Base-by-base conservation (phyloP, 2,329 filamentous ascomycete species). In the Fonsecaea multimorphosa region DNA sequence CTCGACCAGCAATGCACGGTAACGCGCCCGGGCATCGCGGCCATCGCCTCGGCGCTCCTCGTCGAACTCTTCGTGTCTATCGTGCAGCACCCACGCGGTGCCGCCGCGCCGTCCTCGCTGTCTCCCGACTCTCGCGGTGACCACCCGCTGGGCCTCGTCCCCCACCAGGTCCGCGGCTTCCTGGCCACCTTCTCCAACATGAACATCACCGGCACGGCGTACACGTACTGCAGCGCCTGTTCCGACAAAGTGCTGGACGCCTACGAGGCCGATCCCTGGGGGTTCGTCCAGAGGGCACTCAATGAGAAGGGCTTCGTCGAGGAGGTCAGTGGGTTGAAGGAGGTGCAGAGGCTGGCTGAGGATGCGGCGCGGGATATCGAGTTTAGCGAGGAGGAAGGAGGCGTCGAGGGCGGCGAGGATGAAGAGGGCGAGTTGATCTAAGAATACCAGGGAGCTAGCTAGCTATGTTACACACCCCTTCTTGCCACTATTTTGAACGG, bases 1-100 rank as follows among this genome's bases (percentile, higher is more conserved):
- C 87, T 99, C 11, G 95, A 99, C 76, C 95, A 99, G 77, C 95
- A 98, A 79, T 99, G 95, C 78, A 99, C 95, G 0, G 95, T 99
- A 22, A 99, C 95, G 2, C 88, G 95, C 9, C 95, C 95, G 0
- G 95, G 95, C 16, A 88, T 97, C 38, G 94, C 95, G 14, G 90
- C 93, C 9, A 95, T 97, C 63, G 95, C 95, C 7, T 97, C 95
- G 1, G 92, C 92, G 1, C 84, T 96, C 36, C 85, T 97, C 5
- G 94, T 98, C 55, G 95, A 99, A 77, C 84, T 98, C 4, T 85
- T 99, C 31, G 89, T 93, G 9, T 96, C 91, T 65, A 81, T 97
- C 38, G 82, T 97, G 9, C 95, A 99, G 75, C 94, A 97, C 75
- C 93, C 93, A 0, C 80, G 83, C 24, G 78, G 78, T 44, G 74